A percentile compares a stretch with the other conserved stretches of the same genome.
Evolutionary conservation across 129 eudicot species (phyloP).

Genomic region (Solidago caesia): DNA sequence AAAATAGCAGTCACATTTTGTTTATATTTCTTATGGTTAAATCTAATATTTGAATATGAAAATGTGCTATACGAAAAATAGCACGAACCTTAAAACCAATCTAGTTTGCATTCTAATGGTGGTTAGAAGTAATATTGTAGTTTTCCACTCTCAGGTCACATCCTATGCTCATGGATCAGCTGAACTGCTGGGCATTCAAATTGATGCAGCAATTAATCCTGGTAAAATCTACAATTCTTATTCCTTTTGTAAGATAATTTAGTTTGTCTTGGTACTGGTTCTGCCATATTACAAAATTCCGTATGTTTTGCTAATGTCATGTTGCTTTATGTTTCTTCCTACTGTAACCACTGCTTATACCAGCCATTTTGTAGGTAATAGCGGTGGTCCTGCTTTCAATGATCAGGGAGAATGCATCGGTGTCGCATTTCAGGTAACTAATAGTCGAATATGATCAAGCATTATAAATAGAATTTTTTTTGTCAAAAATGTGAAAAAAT

Average conservation of each 20-base stretch:
- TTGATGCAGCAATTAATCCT: constrained; percentile 97
- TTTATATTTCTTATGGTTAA: constrained; percentile 2
- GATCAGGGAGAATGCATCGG: constrained; percentile 97
- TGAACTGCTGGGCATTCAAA: constrained; percentile 92
- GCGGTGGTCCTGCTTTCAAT: constrained; percentile 99
- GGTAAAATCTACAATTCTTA: constrained; percentile 41
- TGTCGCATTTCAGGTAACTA: constrained; percentile 93
- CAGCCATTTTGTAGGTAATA: constrained; percentile 71
- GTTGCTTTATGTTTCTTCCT: constrained; percentile 23
- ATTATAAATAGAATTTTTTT: constrained; percentile 2
- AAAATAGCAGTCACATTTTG: background rate
- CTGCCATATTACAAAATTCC: background rate
- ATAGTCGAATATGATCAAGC: constrained; percentile 17
- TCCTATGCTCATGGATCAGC: constrained; percentile 96
- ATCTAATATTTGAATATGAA: background rate
- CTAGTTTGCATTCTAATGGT: background rate
- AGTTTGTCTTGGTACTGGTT: background rate
- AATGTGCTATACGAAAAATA: constrained; percentile 7
- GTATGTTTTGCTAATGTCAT: constrained; percentile 17
- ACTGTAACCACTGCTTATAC: constrained; percentile 37
- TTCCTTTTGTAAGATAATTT: constrained; percentile 3
- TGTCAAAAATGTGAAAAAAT: constrained; percentile 1
- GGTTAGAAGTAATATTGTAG: background rate
- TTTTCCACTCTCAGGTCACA: constrained; percentile 61
- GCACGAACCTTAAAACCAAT: background rate